Evolutionary conservation across 305 asterid species (phyloP).

Genomic region (Euphrasia arctica): DNA sequence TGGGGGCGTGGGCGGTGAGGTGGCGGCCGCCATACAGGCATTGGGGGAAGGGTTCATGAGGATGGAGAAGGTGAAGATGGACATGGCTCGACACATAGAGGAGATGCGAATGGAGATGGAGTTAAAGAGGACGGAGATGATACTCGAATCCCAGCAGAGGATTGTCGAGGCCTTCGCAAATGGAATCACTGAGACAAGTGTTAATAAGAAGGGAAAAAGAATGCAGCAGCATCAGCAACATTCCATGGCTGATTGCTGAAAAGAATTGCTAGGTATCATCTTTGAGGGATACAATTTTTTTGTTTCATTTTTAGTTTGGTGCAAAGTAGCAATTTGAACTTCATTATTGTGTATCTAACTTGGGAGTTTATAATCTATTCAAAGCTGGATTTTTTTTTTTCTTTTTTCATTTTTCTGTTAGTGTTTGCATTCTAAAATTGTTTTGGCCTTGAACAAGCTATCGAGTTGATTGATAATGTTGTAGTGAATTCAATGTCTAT

Average conservation of each 20-base stretch:
- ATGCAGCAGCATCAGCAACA: slow-evolving; percentile 12
- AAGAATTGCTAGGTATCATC: background rate
- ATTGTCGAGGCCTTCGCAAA: slow-evolving; percentile 64
- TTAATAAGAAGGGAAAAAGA: slow-evolving; percentile 42
- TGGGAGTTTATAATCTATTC: background rate
- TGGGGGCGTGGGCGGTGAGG: slow-evolving; percentile 33
- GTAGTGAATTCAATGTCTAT: background rate
- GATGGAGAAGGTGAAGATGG: slow-evolving; percentile 80
- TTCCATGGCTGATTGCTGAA: slow-evolving; percentile 27
- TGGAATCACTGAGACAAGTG: slow-evolving; percentile 37
- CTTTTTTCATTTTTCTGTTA: background rate
- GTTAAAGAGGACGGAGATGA: slow-evolving; percentile 75
- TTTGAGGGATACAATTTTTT: background rate
- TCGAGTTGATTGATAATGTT: background rate
- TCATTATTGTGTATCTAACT: background rate
- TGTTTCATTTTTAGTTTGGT: background rate
- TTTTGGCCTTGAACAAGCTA: background rate
- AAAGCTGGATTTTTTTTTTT: background rate
- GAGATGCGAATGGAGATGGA: slow-evolving; percentile 85
- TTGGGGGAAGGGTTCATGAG: slow-evolving; percentile 81
- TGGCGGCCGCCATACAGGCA: slow-evolving; percentile 55
- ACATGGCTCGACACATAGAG: slow-evolving; percentile 61
- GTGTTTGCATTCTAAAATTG: background rate
- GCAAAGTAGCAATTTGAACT: background rate
- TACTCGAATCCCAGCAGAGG: slow-evolving; percentile 70